These are phyloP conservation scores for Aspergillus pseudonomiae DNA, from an alignment of 2,329 filamentous ascomycete genomes.

Conservation along the genomic window DNA sequence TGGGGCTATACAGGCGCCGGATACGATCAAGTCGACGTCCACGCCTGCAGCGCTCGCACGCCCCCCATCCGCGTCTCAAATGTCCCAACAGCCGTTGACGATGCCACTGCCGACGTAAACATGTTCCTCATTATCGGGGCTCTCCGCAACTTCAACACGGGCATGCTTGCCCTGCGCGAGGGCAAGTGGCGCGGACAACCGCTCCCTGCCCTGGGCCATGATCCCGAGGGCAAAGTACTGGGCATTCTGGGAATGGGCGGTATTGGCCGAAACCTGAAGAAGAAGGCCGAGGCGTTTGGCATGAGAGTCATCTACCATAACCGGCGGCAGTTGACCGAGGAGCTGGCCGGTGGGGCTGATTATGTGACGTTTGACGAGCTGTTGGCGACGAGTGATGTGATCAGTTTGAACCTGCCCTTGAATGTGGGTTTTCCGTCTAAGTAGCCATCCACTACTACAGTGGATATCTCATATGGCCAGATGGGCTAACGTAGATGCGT, in stretches of 20 bases:
- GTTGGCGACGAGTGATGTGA: conserved; percentile 69
- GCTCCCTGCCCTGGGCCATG: conserved; percentile 65
- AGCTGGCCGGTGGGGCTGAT: conserved; percentile 46
- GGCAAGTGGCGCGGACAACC: conserved; percentile 68
- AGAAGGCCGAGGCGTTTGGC: conserved; percentile 73
- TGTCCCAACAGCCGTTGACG: conserved; percentile 77
- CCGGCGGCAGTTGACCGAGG: conserved; percentile 61
- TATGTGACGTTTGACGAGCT: conserved; percentile 72
- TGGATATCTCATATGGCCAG: neutral
- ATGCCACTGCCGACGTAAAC: conserved; percentile 78
- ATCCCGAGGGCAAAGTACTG: conserved; percentile 76
- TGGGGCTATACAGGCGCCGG: conserved; percentile 64
- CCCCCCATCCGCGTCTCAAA: conserved; percentile 72
- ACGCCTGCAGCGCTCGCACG: conserved; percentile 67
- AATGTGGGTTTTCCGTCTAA: conserved; percentile 62
- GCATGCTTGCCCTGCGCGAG: conserved; percentile 66
- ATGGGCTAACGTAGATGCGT: neutral
- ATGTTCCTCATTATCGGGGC: conserved; percentile 83
- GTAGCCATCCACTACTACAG: neutral
- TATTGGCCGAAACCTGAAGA: conserved; percentile 76
- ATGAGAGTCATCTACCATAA: conserved; percentile 79
- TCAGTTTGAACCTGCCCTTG: conserved; percentile 78
- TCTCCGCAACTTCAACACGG: conserved; percentile 70
- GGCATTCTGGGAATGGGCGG: conserved; percentile 87
- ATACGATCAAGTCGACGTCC: conserved; percentile 79